Percentiles rank a stretch among this genome's conserved stretches.
phyloP scores from a whole-genome alignment of 2,329 filamentous ascomycete genomes.

The Cytospora leucostoma region DNA sequence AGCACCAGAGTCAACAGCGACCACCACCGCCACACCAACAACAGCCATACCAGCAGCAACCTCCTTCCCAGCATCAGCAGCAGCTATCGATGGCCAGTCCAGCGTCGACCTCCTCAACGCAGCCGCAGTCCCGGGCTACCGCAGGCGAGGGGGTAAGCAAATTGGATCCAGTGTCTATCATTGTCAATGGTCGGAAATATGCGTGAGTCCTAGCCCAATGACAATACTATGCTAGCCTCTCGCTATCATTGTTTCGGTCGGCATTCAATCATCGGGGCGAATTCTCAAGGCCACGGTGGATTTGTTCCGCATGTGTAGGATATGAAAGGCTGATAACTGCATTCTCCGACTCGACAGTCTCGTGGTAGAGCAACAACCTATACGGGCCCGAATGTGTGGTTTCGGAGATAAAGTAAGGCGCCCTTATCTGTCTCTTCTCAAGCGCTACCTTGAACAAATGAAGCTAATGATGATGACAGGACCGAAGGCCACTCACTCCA shows the following conservation, averaged over 20 bases:
- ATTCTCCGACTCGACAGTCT: conserved; percentile 50
- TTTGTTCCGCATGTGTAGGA: neutral
- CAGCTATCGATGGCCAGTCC: conserved; percentile 22
- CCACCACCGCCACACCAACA: conserved; percentile 16
- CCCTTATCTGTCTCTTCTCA: conserved; percentile 13
- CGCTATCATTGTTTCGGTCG: neutral
- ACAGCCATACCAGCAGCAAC: conserved; percentile 23
- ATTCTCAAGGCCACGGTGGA: neutral
- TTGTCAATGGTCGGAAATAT: conserved; percentile 24
- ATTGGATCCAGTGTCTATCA: conserved; percentile 25
- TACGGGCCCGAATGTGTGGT: conserved; percentile 95
- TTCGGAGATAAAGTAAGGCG: conserved; percentile 89
- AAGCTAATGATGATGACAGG: conserved; percentile 51
- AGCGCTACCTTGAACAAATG: conserved; percentile 1
- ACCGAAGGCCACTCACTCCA: conserved; percentile 92
- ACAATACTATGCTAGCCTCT: neutral
- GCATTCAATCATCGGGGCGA: neutral
- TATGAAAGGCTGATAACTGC: conserved; percentile 10
- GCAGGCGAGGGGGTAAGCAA: conserved; percentile 10
- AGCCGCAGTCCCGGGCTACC: conserved; percentile 16
- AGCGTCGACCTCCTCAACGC: conserved; percentile 9
- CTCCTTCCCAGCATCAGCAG: conserved; percentile 11
- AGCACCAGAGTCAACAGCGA: conserved; percentile 16
- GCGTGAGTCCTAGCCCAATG: conserved; percentile 13
- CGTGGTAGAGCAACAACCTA: conserved; percentile 84